phyloP scores from a whole-genome alignment of 1,139 yeast species.

The Kodamaea plutei region DNA sequence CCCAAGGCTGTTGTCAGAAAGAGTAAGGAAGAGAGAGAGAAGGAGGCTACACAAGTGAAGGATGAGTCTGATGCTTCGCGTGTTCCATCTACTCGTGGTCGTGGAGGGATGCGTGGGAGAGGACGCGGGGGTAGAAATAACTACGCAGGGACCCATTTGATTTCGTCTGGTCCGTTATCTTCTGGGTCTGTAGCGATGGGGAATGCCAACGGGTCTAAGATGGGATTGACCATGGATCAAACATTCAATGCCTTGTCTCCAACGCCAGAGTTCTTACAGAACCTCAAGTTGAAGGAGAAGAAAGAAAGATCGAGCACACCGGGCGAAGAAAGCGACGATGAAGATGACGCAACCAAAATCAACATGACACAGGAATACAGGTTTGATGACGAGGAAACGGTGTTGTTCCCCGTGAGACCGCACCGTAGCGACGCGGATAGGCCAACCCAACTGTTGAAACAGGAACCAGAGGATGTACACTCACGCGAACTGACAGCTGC shows the following conservation, averaged over 20 bases:
- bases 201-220: constrained; percentile 26
- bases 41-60: constrained; percentile 61
- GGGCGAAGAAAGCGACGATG: constrained; percentile 19
- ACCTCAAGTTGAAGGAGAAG: constrained; percentile 29
- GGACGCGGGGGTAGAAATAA: constrained; percentile 43
- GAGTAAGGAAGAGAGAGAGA: constrained; percentile 77
- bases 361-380: constrained; percentile 60
- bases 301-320: constrained; percentile 5
- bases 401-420: constrained; percentile 44
- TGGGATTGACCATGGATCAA: constrained; percentile 26
- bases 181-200: constrained; percentile 56
- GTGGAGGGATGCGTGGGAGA: constrained; percentile 25
- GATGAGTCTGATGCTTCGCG: constrained; percentile 26
- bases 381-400: constrained; percentile 45
- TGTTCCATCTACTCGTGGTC: constrained; percentile 10
- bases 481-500: constrained; percentile 17
- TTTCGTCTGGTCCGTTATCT: constrained; percentile 68
- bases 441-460: constrained; percentile 16
- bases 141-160: constrained; percentile 62
- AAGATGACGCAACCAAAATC: constrained; percentile 43
- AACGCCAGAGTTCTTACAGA: constrained; percentile 39
- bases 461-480: constrained; percentile 19
- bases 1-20: constrained; percentile 84
- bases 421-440: constrained; percentile 21
- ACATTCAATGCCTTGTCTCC: constrained; percentile 26